Evolutionary conservation across 2,329 filamentous ascomycete genomes (phyloP).

Genomic region (Acrocalymma vagum): DNA sequence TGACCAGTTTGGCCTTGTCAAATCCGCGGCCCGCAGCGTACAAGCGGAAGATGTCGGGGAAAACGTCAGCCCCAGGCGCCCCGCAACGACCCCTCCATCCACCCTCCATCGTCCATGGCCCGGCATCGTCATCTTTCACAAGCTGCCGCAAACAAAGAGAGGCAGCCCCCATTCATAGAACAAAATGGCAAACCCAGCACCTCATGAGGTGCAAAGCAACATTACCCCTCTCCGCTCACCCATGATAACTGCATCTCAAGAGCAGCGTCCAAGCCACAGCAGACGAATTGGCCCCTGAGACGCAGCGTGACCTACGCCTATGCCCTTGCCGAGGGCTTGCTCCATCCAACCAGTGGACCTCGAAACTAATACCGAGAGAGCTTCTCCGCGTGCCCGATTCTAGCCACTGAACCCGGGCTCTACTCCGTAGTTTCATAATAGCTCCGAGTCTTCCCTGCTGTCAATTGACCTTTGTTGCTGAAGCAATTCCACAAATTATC

Average conservation of each 20-base stretch:
- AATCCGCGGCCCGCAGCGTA: constrained; percentile 39
- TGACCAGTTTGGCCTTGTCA: constrained; percentile 4
- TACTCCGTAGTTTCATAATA: constrained; percentile 34
- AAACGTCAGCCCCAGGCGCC: constrained; percentile 16
- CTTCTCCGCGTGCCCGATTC: constrained; percentile 47
- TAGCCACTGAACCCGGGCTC: constrained; percentile 46
- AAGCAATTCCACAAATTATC: constrained; percentile 1
- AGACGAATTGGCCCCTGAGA: constrained; percentile 17
- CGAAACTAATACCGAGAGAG: constrained; percentile 43
- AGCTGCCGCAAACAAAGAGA: constrained; percentile 37
- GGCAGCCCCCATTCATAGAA: too few relatives aligned
- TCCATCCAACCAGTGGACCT: constrained; percentile 33
- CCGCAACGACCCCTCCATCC: constrained; percentile 32
- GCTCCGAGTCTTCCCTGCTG: constrained; percentile 22
- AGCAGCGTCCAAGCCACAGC: neutral
- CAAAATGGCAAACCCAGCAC: too few relatives aligned
- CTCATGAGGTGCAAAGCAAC: constrained; percentile 30
- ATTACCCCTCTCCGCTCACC: constrained; percentile 6
- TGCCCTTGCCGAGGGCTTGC: constrained; percentile 41
- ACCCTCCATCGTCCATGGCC: constrained; percentile 22
- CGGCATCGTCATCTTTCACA: constrained; percentile 24
- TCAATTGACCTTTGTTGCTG: constrained; percentile 15
- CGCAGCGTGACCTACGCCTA: constrained; percentile 36
- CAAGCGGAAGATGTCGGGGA: constrained; percentile 38
- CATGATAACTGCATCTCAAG: constrained; percentile 8